phyloP scores from a whole-genome alignment of 2,329 filamentous ascomycete genomes.

The Cladosporium oxysporum region DNA sequence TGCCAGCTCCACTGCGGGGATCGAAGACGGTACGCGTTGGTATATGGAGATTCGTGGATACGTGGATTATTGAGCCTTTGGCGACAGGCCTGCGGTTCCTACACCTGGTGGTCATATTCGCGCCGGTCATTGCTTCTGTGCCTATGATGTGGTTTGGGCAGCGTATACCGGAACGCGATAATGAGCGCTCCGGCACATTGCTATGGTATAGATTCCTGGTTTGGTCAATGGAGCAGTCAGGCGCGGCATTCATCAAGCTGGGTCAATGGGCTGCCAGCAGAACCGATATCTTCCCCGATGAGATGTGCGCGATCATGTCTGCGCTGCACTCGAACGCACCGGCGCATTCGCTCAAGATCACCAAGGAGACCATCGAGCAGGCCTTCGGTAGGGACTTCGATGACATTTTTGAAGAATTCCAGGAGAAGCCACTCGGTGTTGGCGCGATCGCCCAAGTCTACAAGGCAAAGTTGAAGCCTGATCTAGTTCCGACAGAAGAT shows the following conservation, averaged over 20 bases:
- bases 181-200: constrained; percentile 77
- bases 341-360: constrained; percentile 79
- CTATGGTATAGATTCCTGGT: constrained; percentile 96
- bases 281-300: constrained; percentile 90
- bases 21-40: constrained; percentile 60
- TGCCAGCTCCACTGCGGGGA: constrained; percentile 63
- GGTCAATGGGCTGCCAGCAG: constrained; percentile 98
- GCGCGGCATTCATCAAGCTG: constrained; percentile 97
- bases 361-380: constrained; percentile 74
- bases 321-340: constrained; percentile 92
- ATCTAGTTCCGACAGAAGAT: constrained; percentile 66
- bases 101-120: constrained; percentile 83
- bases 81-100: constrained; percentile 86
- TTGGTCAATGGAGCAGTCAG: constrained; percentile 84
- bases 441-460: constrained; percentile 98
- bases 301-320: constrained; percentile 92
- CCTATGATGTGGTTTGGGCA: constrained; percentile 79
- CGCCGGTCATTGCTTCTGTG: constrained; percentile 80
- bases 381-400: constrained; percentile 83
- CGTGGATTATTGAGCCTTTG: constrained; percentile 77
- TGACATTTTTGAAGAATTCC: constrained; percentile 94
- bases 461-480: constrained; percentile 84
- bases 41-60: constrained; percentile 67
- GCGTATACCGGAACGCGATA: constrained; percentile 63
- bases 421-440: constrained; percentile 84